These are phyloP conservation scores for Aspergillus fischeri DNA, from an alignment of 2,329 filamentous ascomycete species.

Conservation along the genomic window DNA sequence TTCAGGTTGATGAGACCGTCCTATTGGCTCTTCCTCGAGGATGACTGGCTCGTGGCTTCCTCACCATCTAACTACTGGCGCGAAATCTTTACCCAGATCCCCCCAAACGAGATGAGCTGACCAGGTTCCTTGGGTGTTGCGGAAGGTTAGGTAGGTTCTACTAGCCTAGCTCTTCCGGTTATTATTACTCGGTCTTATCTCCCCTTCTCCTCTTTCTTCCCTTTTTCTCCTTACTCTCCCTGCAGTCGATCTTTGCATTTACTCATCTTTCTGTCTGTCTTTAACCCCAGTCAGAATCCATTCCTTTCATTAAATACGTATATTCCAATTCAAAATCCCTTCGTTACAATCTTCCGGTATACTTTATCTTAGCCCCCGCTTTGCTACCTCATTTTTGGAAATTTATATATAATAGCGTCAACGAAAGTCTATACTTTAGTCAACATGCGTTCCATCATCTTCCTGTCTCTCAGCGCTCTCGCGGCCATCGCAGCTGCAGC, in stretches of 20 bases:
- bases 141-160: background rate
- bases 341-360: background rate
- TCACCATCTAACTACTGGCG: background rate
- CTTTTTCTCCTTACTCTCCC: background rate
- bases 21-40: background rate
- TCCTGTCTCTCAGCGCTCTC: conserved; percentile 42
- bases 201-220: background rate
- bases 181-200: background rate
- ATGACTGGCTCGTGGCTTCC: background rate
- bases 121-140: background rate
- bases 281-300: background rate
- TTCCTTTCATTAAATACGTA: background rate
- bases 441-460: conserved; percentile 46
- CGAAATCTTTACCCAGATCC: background rate
- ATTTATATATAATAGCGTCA: background rate
- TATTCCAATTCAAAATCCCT: background rate
- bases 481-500: conserved; percentile 42
- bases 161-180: background rate
- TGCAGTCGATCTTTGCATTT: background rate
- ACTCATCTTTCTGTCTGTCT: background rate
- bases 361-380: background rate
- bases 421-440: conserved; percentile 3
- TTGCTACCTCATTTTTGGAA: background rate
- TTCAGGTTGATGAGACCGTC: background rate
- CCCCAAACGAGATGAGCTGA: background rate